A percentile compares a stretch with the other conserved stretches of the same genome.
Conservation (phyloP, 2,329 filamentous ascomycete species). For the Xylariales sp. region DNA sequence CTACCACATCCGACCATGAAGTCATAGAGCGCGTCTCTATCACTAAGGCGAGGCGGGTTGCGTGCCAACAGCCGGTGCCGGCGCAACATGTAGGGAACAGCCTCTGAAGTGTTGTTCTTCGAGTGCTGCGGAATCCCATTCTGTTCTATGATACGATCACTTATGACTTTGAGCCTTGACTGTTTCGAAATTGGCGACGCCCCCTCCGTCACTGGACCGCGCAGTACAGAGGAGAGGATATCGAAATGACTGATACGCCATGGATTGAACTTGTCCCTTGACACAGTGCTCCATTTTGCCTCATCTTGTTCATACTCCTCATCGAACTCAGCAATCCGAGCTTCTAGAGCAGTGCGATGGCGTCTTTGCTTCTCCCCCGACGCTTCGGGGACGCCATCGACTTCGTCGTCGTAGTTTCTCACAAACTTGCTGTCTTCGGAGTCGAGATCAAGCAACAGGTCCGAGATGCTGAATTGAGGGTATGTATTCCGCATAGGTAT, state of each 20-base stretch:
- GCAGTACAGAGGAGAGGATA: conserved; percentile 35
- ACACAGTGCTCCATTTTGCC: conserved; percentile 11
- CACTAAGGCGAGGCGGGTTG: neutral
- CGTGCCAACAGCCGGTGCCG: conserved; percentile 13
- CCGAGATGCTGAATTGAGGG: conserved; percentile 30
- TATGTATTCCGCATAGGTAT: neutral
- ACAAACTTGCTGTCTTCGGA: conserved; percentile 39
- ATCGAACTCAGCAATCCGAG: conserved; percentile 25
- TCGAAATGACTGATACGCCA: conserved; percentile 40
- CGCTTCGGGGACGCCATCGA: conserved; percentile 25
- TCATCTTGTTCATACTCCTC: conserved; percentile 14
- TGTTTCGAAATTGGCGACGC: neutral
- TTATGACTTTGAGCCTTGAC: too few species aligned
- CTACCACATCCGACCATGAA: conserved; percentile 11
- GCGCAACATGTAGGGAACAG: conserved; percentile 23
- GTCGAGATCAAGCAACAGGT: conserved; percentile 48
- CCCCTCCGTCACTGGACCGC: conserved; percentile 2
- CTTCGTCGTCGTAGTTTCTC: conserved; percentile 32
- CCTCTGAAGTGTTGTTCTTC: conserved; percentile 12
- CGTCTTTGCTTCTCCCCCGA: conserved; percentile 8
- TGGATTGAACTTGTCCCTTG: conserved; percentile 16
- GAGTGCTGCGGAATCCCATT: conserved; percentile 24
- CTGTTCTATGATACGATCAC: neutral
- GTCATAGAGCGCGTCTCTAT: conserved; percentile 3
- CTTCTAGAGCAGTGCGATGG: conserved; percentile 23